Conservation (phyloP, 1,284 basidiomycete species). For the Gastroboletus turbinatus region DNA sequence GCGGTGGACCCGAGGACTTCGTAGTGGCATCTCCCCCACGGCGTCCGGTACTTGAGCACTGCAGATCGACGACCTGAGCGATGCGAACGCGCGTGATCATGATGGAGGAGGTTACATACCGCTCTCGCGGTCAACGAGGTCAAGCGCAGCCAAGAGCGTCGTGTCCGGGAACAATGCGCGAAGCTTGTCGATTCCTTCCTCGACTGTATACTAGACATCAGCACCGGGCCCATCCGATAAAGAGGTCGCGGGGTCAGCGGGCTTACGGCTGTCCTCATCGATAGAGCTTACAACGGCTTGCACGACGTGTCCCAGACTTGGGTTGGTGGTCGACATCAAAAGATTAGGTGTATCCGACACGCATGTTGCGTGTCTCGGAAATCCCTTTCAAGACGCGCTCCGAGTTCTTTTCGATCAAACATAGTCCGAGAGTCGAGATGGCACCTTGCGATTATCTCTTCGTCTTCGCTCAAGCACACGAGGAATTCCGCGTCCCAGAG, state of each 20-base stretch:
- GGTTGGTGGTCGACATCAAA: constrained; percentile 18
- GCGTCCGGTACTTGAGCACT: constrained; percentile 64
- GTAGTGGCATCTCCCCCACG: constrained; percentile 58
- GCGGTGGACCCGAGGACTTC: constrained; percentile 65
- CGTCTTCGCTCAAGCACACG: constrained; percentile 77
- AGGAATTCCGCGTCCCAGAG: constrained; percentile 81
- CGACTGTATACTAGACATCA: constrained; percentile 41
- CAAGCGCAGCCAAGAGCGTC: constrained; percentile 64
- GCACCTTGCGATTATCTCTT: constrained; percentile 58
- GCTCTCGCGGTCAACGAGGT: constrained; percentile 64
- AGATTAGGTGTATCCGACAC: not conserved
- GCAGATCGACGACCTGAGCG: not conserved
- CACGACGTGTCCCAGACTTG: constrained; percentile 24
- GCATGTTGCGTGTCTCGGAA: not conserved
- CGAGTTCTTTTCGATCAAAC: not conserved
- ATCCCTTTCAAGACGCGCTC: not conserved
- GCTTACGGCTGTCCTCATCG: constrained; percentile 32
- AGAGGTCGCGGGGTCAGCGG: not conserved
- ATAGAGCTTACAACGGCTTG: constrained; percentile 33
- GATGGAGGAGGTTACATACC: constrained; percentile 39
- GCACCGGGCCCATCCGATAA: not conserved
- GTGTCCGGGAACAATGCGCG: constrained; percentile 58
- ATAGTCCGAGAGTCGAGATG: not conserved
- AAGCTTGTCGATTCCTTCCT: constrained; percentile 55
- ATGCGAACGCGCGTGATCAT: not conserved